These are phyloP conservation scores for Linnemannia schmuckeri DNA, from an alignment of 192 early-diverging fungal species.

Conservation along the genomic window DNA sequence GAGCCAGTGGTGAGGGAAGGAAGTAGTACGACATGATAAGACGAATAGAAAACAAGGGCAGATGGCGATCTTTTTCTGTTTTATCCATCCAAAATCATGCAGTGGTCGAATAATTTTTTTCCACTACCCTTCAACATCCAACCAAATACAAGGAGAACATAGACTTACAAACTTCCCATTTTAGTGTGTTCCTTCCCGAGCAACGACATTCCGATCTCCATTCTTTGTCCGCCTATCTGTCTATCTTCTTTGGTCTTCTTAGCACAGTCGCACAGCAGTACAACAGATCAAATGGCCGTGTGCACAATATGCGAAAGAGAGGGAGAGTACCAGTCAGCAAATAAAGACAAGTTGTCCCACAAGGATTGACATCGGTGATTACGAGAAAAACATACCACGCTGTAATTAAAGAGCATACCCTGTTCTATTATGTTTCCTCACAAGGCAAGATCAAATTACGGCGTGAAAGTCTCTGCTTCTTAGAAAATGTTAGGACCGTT, in stretches of 20 bases:
- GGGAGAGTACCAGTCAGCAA: not conserved
- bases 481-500: not conserved
- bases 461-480: not conserved
- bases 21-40: not conserved
- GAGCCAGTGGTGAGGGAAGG: not conserved
- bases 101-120: not conserved
- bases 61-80: conserved; percentile 15
- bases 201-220: conserved; percentile 2
- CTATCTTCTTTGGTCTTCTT: too few species aligned
- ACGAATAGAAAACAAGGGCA: not conserved
- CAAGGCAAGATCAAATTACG: too few species aligned
- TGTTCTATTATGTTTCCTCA: too few species aligned
- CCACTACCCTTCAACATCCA: not conserved
- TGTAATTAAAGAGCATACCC: not conserved
- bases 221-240: not conserved
- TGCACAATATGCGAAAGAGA: too few species aligned
- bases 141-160: not conserved
- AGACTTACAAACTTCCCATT: not conserved
- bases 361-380: not conserved
- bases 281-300: not conserved
- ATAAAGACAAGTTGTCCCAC: too few species aligned
- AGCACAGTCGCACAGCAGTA: not conserved
- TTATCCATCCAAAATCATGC: not conserved
- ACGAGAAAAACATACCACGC: not conserved
- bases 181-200: not conserved